Conservation (phyloP, 2,329 filamentous ascomycete genomes). For the Aspergillus hiratsukae region DNA sequence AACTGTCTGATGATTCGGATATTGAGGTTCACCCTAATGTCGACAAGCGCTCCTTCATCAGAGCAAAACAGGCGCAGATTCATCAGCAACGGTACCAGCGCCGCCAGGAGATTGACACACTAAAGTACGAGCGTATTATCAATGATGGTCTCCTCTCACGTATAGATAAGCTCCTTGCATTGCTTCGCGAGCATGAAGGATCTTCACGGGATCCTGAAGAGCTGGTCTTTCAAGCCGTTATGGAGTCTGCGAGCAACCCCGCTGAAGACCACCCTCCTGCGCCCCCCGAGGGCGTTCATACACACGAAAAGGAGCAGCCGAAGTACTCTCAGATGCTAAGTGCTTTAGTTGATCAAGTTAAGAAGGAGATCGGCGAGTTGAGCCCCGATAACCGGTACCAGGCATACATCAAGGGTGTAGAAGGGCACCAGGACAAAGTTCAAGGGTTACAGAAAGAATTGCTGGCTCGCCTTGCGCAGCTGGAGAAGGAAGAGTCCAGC, state of each 20-base stretch:
- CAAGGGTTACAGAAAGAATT: constrained; percentile 72
- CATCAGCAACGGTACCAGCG: constrained; percentile 84
- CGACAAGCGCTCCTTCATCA: constrained; percentile 97
- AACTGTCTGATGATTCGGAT: constrained; percentile 97
- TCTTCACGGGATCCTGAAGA: constrained; percentile 65
- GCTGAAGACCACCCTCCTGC: constrained; percentile 70
- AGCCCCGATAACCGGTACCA: constrained; percentile 67
- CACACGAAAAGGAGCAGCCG: constrained; percentile 67
- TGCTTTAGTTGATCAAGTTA: constrained; percentile 90
- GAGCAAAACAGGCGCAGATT: constrained; percentile 95
- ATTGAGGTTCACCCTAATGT: constrained; percentile 98
- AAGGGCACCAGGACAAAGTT: constrained; percentile 72
- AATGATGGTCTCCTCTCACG: constrained; percentile 86
- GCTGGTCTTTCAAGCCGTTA: constrained; percentile 81
- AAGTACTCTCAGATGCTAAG: constrained; percentile 98
- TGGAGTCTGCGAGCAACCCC: constrained; percentile 70
- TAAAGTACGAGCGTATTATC: constrained; percentile 84
- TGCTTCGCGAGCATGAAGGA: constrained; percentile 69
- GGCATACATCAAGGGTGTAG: constrained; percentile 74
- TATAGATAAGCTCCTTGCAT: constrained; percentile 71
- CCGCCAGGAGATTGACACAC: constrained; percentile 80
- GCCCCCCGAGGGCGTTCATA: constrained; percentile 74
- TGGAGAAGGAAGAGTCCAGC: constrained; percentile 77
- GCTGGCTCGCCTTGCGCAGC: constrained; percentile 65
- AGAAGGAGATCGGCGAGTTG: constrained; percentile 70